These are phyloP conservation scores for Boechera retrofracta DNA, from an alignment of 345 rosid genomes.

Conservation along the genomic window DNA sequence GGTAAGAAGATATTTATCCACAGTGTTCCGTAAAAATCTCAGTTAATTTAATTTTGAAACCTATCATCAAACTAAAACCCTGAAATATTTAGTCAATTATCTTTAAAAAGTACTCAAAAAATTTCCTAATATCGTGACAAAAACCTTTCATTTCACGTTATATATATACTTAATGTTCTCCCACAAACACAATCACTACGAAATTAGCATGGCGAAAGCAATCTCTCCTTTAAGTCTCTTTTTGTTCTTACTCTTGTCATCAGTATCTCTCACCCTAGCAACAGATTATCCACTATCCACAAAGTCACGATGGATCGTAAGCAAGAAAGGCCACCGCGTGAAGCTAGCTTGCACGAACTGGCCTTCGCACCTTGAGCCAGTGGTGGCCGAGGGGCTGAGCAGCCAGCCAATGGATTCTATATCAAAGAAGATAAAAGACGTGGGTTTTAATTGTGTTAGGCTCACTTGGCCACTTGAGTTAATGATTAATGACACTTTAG, in stretches of 20 bases:
- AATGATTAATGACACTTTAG: constrained; percentile 62
- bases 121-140: too few species aligned
- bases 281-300: constrained; percentile 55
- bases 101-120: too few species aligned
- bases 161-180: too few species aligned
- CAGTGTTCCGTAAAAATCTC: constrained; percentile 22
- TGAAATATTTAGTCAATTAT: too few species aligned
- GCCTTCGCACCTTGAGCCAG: constrained; percentile 65
- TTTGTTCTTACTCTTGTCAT: constrained; percentile 28
- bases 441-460: constrained; percentile 77
- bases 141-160: too few species aligned
- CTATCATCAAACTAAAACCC: too few species aligned
- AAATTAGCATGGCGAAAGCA: constrained; percentile 34
- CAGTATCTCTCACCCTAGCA: background rate
- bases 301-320: constrained; percentile 62
- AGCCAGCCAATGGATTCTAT: constrained; percentile 62
- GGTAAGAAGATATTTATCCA: constrained; percentile 30
- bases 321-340: constrained; percentile 56
- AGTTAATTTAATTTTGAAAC: background rate
- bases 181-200: too few species aligned
- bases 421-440: constrained; percentile 44
- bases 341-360: constrained; percentile 76
- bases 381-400: constrained; percentile 80
- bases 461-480: constrained; percentile 73
- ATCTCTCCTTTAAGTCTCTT: background rate